Conservation (phyloP, 148 eudicot genomes). For the Cornus florida region DNA sequence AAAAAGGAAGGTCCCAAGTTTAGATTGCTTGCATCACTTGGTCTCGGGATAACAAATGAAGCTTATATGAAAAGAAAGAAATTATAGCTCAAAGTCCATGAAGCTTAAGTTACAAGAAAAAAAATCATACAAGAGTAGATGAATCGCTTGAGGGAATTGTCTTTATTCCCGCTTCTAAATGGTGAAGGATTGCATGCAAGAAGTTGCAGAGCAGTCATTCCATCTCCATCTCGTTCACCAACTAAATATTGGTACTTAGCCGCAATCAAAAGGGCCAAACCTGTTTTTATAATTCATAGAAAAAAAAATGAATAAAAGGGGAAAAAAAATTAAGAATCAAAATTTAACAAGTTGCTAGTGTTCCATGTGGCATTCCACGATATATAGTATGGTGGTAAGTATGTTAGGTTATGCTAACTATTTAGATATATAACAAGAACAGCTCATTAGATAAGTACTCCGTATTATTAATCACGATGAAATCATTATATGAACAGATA, state of each 20-base stretch:
- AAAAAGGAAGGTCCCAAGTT: too few relatives aligned
- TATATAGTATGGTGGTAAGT: too few relatives aligned
- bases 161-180: neutral
- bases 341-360: too few relatives aligned
- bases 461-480: too few relatives aligned
- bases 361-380: too few relatives aligned
- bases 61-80: neutral
- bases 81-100: neutral
- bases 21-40: too few relatives aligned
- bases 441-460: too few relatives aligned
- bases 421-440: too few relatives aligned
- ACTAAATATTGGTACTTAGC: neutral
- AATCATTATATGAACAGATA: too few relatives aligned
- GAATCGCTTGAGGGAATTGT: neutral
- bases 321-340: too few relatives aligned
- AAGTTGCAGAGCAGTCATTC: conserved; percentile 20
- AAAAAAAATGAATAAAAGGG: neutral
- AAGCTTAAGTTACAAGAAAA: neutral
- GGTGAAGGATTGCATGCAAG: conserved; percentile 6
- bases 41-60: neutral
- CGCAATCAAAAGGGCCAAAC: conserved; percentile 4
- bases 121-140: neutral
- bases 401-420: too few relatives aligned
- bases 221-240: neutral
- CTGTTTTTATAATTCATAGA: neutral